Base-by-base conservation (phyloP, 768 basidiomycete species). In the Lentinula aciculospora region DNA sequence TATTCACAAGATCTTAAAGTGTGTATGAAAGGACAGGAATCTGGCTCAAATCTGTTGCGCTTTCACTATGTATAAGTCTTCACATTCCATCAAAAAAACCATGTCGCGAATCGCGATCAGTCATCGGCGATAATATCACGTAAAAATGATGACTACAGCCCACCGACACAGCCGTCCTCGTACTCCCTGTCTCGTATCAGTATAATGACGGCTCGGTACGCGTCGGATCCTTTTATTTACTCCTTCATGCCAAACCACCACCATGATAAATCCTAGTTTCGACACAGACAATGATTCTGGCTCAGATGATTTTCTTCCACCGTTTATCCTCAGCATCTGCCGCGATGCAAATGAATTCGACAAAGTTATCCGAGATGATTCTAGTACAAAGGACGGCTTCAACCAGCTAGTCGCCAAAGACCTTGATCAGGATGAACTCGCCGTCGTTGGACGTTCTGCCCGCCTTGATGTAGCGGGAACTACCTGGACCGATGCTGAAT, bases 361-460 rank as follows among this genome's bases (percentile, higher is more conserved):
- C 48, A 68, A 70, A 50, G 62, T 75, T n/a, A 66, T 79, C 4
- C 56, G 17, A 19, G 63, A 59, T 15, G 39, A 50, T 45, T 28
- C 37, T 23, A 21, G 8, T 21, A 47, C 15, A 0, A 48, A 47
- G 23, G 23, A 68, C 19, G 71, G 73, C 23, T 77, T 80, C 58
- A 71, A 69, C 5, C 65, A 74, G 19, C 74, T 81, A n/a, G 70
- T 81, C 13, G 74, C 67, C n/a, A 66, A 68, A 15, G 74, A 79
- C 57, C 71, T 81, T 15, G 70, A 62, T 50, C 56, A 65, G 0
- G 63, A 49, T 15, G 77, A 79, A 61, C 65, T 69, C 12, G 71
- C 68, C 3, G 58, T 71, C 7, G 66, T 72, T 8, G 65, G 65
- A 36, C 70, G 69, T 13, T 69, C 75, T 13, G 75, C 74, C 5